phyloP scores from a whole-genome alignment of 768 basidiomycete genomes.

The Suillus paluster region DNA sequence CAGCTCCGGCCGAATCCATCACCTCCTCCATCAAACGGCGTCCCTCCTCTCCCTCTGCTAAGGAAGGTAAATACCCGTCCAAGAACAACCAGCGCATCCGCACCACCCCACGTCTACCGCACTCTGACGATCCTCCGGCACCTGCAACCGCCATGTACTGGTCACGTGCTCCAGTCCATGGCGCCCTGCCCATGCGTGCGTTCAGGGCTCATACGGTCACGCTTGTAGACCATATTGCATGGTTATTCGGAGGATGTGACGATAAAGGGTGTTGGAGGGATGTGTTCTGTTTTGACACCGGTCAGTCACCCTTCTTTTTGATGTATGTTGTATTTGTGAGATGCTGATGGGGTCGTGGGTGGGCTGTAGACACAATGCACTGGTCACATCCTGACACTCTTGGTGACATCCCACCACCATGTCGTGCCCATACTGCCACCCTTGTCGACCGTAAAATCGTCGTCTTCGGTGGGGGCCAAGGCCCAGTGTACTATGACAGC shows the following conservation, averaged over 20 bases:
- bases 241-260: slow-evolving; percentile 91
- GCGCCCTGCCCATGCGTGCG: slow-evolving; percentile 62
- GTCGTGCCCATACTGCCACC: slow-evolving; percentile 88
- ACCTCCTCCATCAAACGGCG: slow-evolving; percentile 30
- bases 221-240: slow-evolving; percentile 79
- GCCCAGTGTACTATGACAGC: slow-evolving; percentile 79
- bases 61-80: slow-evolving; percentile 22
- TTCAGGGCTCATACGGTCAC: slow-evolving; percentile 87
- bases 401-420: slow-evolving; percentile 83
- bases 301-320: slow-evolving; percentile 39
- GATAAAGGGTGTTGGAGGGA: slow-evolving; percentile 76
- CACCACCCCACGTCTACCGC: slow-evolving; percentile 60
- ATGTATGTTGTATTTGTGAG: slow-evolving; percentile 3
- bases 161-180: slow-evolving; percentile 83
- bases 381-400: slow-evolving; percentile 80
- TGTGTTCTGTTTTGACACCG: slow-evolving; percentile 85
- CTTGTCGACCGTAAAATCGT: slow-evolving; percentile 80
- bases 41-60: slow-evolving; percentile 32
- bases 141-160: slow-evolving; percentile 85
- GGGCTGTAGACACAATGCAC: slow-evolving; percentile 75
- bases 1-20: slow-evolving; percentile 24
- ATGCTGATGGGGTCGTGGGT: background rate
- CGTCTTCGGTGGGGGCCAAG: slow-evolving; percentile 88
- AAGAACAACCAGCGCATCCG: slow-evolving; percentile 40
- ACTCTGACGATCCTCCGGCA: slow-evolving; percentile 60